phyloP scores from a whole-genome alignment of 2,329 filamentous ascomycete genomes.

The Dactylellina parvicollis region DNA sequence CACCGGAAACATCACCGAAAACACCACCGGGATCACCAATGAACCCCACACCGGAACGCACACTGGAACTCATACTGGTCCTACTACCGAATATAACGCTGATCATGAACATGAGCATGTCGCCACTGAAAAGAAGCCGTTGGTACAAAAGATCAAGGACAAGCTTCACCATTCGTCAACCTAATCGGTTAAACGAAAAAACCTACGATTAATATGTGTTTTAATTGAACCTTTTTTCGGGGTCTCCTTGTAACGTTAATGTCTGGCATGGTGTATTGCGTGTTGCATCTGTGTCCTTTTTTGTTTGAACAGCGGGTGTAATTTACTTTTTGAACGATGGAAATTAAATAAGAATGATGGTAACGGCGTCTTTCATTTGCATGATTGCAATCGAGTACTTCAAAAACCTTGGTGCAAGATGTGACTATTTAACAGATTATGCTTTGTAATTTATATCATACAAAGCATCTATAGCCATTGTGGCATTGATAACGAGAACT shows the following conservation, averaged over 20 bases:
- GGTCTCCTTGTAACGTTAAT: too few relatives aligned
- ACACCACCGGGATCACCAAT: too few relatives aligned
- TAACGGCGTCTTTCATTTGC: background rate
- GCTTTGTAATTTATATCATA: background rate
- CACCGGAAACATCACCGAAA: too few relatives aligned
- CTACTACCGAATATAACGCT: too few relatives aligned
- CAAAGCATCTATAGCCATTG: background rate
- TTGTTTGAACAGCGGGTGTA: background rate
- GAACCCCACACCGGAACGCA: too few relatives aligned
- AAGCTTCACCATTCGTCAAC: constrained; percentile 67
- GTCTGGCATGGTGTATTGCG: too few relatives aligned
- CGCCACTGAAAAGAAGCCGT: constrained; percentile 47
- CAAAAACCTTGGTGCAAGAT: too few relatives aligned
- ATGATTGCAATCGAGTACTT: too few relatives aligned
- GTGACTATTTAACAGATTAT: too few relatives aligned
- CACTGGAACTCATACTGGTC: too few relatives aligned
- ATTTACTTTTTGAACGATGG: background rate
- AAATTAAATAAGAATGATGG: too few relatives aligned
- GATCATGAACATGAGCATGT: constrained; percentile 4
- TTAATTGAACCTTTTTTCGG: background rate
- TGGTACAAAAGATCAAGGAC: constrained; percentile 69
- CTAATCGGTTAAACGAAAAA: background rate
- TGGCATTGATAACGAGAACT: too few relatives aligned
- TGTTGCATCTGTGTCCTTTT: constrained; percentile 21
- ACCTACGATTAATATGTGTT: background rate